Evolutionary conservation across 371 early-diverging fungal genomes (phyloP), one percentile per base, ranked within the genome.

Genomic region (Rhizopus arrhizus): DNA sequence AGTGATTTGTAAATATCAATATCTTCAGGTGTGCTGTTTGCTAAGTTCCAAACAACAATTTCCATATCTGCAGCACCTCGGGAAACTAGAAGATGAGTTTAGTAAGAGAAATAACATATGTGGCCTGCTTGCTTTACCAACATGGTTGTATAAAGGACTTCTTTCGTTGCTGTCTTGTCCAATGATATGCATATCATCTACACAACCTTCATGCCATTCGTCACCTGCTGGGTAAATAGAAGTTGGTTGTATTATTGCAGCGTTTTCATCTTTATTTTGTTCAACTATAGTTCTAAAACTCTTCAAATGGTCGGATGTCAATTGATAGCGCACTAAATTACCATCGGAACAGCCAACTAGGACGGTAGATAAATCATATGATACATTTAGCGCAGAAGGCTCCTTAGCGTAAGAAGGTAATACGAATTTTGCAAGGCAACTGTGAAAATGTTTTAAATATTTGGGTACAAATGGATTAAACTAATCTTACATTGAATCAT

Each of bases 191-290:
- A 86, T 65, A 60, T 83, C 86, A 54, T 86, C 86, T 5, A 86
- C 65, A 50, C 83, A 72, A 1, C 83, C 83, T 42, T 76, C 82
- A 62, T 86, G 86, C 84, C 84, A 86, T 59, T 84, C 86, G 40
- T 77, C 73, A 5, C 83, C 81, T 22, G 56, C 56, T 53, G 84
- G 84, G 57, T 73, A 84, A 16, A 73, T 51, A 29, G 31, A 63
- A 4, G 65, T 58, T 3, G 69, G 70, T 16, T 50, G 48, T 13
- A 71, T 34, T 3, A 52, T 56, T 13, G 36, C 9, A 2, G n/a
- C 13, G 9, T 32, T 56, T 45, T 40, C 22, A 5, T 48, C 15
- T 9, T 48, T 29, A n/a, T 48, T 16, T 12, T 15, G 8, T 28
- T 48, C 48, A n/a, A 15, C 10, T 8, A 28, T 28, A 4, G 31